Conservation (phyloP, 257 asterid species). For the Ajuga chamaepitys region DNA sequence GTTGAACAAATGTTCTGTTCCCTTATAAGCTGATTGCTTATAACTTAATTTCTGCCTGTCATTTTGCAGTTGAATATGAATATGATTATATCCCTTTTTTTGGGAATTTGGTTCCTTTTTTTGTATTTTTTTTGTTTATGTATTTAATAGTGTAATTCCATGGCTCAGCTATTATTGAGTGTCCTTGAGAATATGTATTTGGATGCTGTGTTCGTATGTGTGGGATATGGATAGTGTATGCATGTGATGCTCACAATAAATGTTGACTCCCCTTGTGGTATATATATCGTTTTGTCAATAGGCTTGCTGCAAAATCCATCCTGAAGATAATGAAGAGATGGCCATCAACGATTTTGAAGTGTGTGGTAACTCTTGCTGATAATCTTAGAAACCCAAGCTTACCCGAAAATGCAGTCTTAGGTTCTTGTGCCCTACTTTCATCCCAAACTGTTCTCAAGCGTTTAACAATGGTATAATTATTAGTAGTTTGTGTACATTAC, state of each 20-base stretch:
- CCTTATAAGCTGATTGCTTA: not conserved
- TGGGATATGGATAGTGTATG: not conserved
- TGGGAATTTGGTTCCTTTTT: not conserved
- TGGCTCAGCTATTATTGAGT: not conserved
- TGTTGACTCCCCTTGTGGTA: constrained; percentile 2
- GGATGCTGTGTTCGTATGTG: not conserved
- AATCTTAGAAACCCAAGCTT: constrained; percentile 59
- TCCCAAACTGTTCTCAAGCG: constrained; percentile 87
- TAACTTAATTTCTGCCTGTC: not conserved
- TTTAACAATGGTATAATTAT: constrained; percentile 59
- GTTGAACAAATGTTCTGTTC: not conserved
- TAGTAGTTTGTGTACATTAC: not conserved
- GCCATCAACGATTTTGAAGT: constrained; percentile 89
- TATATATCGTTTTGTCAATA: constrained; percentile 26
- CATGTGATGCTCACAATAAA: constrained; percentile 5
- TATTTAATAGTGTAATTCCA: not conserved
- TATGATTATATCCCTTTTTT: not conserved
- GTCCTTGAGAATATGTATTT: not conserved
- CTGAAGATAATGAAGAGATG: constrained; percentile 91
- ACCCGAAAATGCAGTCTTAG: constrained; percentile 87
- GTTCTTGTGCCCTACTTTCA: constrained; percentile 94
- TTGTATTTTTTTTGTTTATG: not conserved
- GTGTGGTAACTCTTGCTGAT: constrained; percentile 62
- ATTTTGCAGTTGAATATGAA: constrained; percentile 2
- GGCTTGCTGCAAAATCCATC: constrained; percentile 77